Conservation (phyloP, 192 early-diverging fungal species). For the Gonapodya prolifera region DNA sequence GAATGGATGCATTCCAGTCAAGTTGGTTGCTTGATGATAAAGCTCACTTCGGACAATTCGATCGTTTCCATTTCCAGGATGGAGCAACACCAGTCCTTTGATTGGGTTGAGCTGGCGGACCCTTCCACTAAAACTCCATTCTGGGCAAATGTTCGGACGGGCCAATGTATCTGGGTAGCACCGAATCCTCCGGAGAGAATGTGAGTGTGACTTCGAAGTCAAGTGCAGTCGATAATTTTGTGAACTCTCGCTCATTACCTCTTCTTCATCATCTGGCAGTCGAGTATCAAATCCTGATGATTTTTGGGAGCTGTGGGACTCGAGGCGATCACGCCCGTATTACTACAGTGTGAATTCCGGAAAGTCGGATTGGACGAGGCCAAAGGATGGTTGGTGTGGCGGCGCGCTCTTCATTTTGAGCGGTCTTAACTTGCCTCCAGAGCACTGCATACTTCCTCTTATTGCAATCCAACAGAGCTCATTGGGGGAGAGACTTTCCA, state of each 20-base stretch:
- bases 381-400: conserved; percentile 30
- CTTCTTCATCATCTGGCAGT: neutral
- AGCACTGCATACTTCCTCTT: neutral
- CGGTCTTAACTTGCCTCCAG: neutral
- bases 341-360: conserved; percentile 84
- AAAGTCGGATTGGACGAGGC: conserved; percentile 78
- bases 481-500: neutral
- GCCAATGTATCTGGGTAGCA: neutral
- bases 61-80: too few relatives aligned
- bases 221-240: too few relatives aligned
- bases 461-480: neutral
- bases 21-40: too few relatives aligned
- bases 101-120: neutral
- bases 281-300: conserved; percentile 29
- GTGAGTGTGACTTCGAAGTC: neutral
- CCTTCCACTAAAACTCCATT: neutral
- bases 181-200: neutral
- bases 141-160: neutral
- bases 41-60: too few relatives aligned
- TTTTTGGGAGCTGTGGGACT: conserved; percentile 94
- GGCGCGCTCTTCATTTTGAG: neutral
- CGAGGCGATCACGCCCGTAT: conserved; percentile 39
- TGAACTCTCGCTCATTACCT: neutral
- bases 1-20: too few relatives aligned
- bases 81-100: neutral